Conservation (phyloP, 176 grass and related monocot species). For the Cenchrus fungigraminus region DNA sequence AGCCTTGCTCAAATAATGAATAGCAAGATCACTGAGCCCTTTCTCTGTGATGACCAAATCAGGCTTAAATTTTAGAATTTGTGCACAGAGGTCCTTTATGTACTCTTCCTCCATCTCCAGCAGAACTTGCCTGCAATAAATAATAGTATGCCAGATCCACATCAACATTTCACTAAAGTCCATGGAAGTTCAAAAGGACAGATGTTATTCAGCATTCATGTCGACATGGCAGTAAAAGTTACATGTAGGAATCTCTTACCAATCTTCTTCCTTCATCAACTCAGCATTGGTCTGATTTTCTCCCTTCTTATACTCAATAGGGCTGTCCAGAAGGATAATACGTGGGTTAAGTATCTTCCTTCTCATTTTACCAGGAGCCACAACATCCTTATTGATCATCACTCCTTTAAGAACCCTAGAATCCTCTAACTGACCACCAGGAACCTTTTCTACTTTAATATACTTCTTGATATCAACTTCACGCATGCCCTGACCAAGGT, state of each 20-base stretch:
- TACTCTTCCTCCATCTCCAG: conserved; percentile 98
- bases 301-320: conserved; percentile 98
- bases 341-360: conserved; percentile 98
- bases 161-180: conserved; percentile 1
- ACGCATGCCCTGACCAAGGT: conserved; percentile 90
- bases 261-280: conserved; percentile 96
- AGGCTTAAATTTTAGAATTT: conserved; percentile 97
- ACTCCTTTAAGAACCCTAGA: conserved; percentile 95
- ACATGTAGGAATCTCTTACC: conserved; percentile 53
- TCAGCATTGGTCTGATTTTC: conserved; percentile 99
- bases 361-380: conserved; percentile 95
- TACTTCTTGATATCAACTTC: conserved; percentile 99
- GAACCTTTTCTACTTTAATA: conserved; percentile 98
- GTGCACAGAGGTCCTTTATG: conserved; percentile 82
- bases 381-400: conserved; percentile 99
- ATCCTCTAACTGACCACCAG: conserved; percentile 94
- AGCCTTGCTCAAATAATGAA: conserved; percentile 93
- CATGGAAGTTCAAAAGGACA: conserved; percentile 17
- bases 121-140: conserved; percentile 75
- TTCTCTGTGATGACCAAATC: conserved; percentile 95
- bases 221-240: background rate
- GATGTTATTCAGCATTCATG: background rate
- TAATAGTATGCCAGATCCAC: background rate
- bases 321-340: conserved; percentile 91
- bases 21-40: conserved; percentile 92